A percentile compares a stretch with the other conserved stretches of the same genome.
Conservation (phyloP, 805 yeast species). For the Saccharomyces paradoxus region DNA sequence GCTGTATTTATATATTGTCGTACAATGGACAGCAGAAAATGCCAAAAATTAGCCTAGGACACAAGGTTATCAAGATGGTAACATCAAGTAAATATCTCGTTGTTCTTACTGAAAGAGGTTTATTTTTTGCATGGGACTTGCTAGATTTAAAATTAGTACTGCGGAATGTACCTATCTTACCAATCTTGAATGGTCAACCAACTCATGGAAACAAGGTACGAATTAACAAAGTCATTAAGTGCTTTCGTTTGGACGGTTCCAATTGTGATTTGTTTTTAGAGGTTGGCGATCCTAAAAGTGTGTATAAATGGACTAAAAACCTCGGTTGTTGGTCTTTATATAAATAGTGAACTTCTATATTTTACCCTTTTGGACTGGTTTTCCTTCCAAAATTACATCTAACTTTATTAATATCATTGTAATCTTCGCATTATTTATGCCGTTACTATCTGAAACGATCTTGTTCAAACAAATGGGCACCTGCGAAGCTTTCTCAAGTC, state of each 20-base stretch:
- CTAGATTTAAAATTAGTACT: constrained; percentile 10
- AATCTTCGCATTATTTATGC: neutral
- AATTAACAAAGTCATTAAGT: constrained; percentile 18
- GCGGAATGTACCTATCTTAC: constrained; percentile 24
- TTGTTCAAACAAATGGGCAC: no score
- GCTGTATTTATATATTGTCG: constrained; percentile 31
- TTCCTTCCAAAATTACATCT: neutral
- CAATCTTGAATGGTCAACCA: constrained; percentile 21
- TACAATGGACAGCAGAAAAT: constrained; percentile 29
- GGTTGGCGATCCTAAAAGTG: constrained; percentile 10
- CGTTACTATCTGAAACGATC: neutral
- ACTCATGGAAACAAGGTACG: constrained; percentile 22
- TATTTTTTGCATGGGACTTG: constrained; percentile 35
- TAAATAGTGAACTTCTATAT: neutral
- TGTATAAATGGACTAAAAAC: constrained; percentile 16
- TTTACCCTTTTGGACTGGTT: no score
- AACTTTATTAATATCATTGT: neutral
- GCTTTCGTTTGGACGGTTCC: constrained; percentile 6
- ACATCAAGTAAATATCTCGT: constrained; percentile 38
- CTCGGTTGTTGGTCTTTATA: constrained; percentile 25
- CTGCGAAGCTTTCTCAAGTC: neutral
- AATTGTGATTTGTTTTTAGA: constrained; percentile 7
- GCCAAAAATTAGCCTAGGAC: constrained; percentile 39
- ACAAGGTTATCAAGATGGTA: constrained; percentile 40
- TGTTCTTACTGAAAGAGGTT: constrained; percentile 52